Conservation (phyloP, 176 grass and related monocot genomes). For the Phyllostachys edulis region DNA sequence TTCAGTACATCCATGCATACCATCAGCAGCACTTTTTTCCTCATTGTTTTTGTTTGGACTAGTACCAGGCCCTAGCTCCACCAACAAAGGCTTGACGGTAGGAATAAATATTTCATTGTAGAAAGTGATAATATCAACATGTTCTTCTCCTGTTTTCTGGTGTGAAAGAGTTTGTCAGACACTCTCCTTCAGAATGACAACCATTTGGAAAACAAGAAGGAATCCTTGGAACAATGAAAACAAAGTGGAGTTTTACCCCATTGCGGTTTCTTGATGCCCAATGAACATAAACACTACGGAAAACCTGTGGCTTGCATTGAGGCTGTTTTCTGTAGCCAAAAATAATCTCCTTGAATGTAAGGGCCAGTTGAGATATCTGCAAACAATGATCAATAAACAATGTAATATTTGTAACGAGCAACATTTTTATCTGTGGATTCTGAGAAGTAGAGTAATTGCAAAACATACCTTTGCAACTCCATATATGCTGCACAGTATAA, state of each 20-base stretch:
- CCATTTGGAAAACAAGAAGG: constrained; percentile 12
- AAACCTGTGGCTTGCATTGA: constrained; percentile 97
- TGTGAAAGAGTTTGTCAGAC: constrained; percentile 17
- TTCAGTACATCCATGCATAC: constrained; percentile 39
- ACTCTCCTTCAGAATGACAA: background rate
- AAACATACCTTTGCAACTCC: constrained; percentile 82
- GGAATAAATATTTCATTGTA: constrained; percentile 98
- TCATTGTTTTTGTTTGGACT: constrained; percentile 61
- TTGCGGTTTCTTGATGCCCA: constrained; percentile 71
- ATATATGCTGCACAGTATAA: constrained; percentile 95
- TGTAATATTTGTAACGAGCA: background rate
- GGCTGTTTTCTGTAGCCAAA: constrained; percentile 93
- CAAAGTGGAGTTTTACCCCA: constrained; percentile 58
- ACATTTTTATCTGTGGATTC: background rate
- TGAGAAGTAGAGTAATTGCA: background rate
- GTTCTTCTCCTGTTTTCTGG: constrained; percentile 86
- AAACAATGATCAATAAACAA: constrained; percentile 7
- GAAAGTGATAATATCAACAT: constrained; percentile 96
- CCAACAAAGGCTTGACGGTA: constrained; percentile 78
- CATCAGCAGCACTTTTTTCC: constrained; percentile 57
- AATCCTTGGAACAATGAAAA: constrained; percentile 2
- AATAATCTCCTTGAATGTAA: constrained; percentile 98
- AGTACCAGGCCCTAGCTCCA: constrained; percentile 63
- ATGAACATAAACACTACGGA: constrained; percentile 87
- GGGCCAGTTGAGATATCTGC: constrained; percentile 83